A percentile compares a stretch with the other conserved stretches of the same genome.
phyloP scores from a whole-genome alignment of 805 yeast species.

The Ogataea trehalophila region DNA sequence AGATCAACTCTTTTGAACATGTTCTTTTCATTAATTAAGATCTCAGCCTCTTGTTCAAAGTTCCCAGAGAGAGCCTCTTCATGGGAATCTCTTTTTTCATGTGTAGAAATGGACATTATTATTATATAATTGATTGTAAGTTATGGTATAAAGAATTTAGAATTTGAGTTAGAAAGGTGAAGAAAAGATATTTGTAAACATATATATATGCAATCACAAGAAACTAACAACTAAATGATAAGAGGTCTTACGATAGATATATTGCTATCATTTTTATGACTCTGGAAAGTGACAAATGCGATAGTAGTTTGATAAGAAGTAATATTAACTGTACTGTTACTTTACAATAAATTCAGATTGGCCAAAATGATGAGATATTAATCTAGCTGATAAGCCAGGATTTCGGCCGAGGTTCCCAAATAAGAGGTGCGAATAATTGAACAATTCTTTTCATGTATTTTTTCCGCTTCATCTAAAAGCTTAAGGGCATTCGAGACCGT shows the following conservation, averaged over 20 bases:
- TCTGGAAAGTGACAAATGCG: not conserved
- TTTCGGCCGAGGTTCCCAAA: not conserved
- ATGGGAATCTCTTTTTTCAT: not conserved
- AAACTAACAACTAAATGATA: not conserved
- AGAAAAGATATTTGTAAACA: not conserved
- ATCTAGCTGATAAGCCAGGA: not conserved
- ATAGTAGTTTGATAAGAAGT: not conserved
- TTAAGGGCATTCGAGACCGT: no score
- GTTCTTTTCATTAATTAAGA: conserved; percentile 10
- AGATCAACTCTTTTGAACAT: conserved; percentile 42
- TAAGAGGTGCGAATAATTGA: not conserved
- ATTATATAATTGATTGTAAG: not conserved
- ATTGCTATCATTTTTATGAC: not conserved
- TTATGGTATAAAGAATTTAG: no score
- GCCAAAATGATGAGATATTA: not conserved
- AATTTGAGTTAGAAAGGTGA: no score
- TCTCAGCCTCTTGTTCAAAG: conserved; percentile 8
- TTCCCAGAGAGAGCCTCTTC: not conserved
- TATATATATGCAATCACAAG: not conserved
- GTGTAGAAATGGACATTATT: not conserved
- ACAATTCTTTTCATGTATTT: not conserved
- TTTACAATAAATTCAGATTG: not conserved
- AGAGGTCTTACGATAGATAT: not conserved
- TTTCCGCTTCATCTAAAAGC: not conserved
- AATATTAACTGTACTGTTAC: not conserved